Evolutionary conservation across 768 basidiomycete species (phyloP).

Genomic region (Harrya chromipes): DNA sequence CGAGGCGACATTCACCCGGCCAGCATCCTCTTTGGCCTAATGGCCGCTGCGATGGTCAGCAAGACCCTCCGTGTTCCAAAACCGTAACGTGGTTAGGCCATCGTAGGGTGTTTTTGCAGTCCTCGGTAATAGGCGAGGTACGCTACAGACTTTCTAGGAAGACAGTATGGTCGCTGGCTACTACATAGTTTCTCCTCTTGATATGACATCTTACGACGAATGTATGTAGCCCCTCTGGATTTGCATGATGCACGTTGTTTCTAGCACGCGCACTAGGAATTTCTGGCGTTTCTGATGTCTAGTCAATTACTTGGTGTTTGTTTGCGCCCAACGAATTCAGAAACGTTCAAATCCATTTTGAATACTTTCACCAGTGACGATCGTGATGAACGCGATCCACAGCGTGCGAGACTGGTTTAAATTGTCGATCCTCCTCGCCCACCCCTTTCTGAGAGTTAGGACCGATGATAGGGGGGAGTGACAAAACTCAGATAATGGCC

Average conservation of each 20-base stretch:
- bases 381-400: too few relatives aligned
- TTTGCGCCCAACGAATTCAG: too few relatives aligned
- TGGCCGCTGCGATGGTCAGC: conserved; percentile 98
- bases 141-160: conserved; percentile 2
- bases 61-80: conserved; percentile 92
- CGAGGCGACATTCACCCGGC: conserved; percentile 84
- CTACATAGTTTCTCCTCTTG: conserved; percentile 4
- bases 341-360: too few relatives aligned
- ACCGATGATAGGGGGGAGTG: too few relatives aligned
- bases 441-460: too few relatives aligned
- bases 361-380: too few relatives aligned
- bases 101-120: not conserved
- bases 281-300: too few relatives aligned
- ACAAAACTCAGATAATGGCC: too few relatives aligned
- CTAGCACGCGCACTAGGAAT: too few relatives aligned
- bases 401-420: too few relatives aligned
- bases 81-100: conserved; percentile 36
- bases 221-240: conserved; percentile 13
- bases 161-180: not conserved
- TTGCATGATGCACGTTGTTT: not conserved
- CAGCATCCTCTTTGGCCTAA: conserved; percentile 71
- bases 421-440: too few relatives aligned
- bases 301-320: too few relatives aligned
- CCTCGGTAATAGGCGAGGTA: conserved; percentile 2
- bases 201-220: conserved; percentile 9